Percentiles rank a stretch among this genome's conserved stretches.
Evolutionary conservation across 1,284 basidiomycete genomes (phyloP).

Genomic region (Xanthoconium separans): DNA sequence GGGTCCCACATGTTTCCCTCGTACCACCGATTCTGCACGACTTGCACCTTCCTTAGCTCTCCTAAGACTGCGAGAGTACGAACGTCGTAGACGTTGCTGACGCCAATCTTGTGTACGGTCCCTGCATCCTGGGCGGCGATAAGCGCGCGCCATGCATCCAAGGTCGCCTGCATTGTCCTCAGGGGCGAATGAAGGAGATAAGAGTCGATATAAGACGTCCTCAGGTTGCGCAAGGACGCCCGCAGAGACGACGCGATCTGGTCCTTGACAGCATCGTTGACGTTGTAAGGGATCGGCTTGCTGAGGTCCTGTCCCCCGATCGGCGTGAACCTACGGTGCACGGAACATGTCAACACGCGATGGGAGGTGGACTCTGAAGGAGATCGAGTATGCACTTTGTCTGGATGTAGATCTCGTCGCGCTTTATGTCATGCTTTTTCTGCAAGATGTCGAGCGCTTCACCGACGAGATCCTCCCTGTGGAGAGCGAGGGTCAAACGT

Average conservation of each 20-base stretch:
- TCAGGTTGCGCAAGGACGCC: slow-evolving; percentile 64
- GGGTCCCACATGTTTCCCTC: slow-evolving; percentile 77
- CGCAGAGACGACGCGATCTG: slow-evolving; percentile 68
- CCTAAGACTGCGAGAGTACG: slow-evolving; percentile 51
- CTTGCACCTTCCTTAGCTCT: slow-evolving; percentile 54
- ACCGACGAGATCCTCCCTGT: slow-evolving; percentile 78
- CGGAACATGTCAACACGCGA: slow-evolving; percentile 2
- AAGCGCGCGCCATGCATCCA: slow-evolving; percentile 66
- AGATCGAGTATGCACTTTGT: slow-evolving; percentile 57
- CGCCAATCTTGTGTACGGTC: slow-evolving; percentile 61
- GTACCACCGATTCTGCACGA: slow-evolving; percentile 84
- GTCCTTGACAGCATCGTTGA: slow-evolving; percentile 47
- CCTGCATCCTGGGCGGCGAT: slow-evolving; percentile 61
- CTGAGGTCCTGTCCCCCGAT: slow-evolving; percentile 66
- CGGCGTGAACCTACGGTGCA: slow-evolving; percentile 59
- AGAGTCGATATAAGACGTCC: slow-evolving; percentile 69
- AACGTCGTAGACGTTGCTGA: slow-evolving; percentile 77
- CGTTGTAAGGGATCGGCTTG: slow-evolving; percentile 73
- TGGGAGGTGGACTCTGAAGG: background rate
- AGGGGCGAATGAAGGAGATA: slow-evolving; percentile 79
- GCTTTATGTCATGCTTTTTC: slow-evolving; percentile 50
- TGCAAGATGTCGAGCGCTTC: slow-evolving; percentile 58
- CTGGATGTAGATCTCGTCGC: slow-evolving; percentile 70
- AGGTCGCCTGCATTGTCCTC: slow-evolving; percentile 53
- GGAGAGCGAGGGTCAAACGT: background rate